Percentiles rank a stretch among this genome's conserved stretches.
Conservation (phyloP, 148 eudicot species). For the Chenopodium formosanum region DNA sequence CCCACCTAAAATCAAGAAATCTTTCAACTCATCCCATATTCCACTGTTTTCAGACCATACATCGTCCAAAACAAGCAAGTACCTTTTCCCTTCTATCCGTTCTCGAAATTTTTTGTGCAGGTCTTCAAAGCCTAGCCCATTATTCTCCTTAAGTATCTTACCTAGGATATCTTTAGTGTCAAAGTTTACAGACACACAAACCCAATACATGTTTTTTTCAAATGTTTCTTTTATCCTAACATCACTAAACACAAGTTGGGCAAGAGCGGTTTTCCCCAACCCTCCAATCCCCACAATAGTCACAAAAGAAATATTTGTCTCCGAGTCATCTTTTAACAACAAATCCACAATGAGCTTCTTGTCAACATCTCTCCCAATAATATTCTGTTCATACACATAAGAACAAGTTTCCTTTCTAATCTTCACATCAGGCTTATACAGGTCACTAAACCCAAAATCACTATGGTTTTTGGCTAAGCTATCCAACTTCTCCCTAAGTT, state of each 20-base stretch:
- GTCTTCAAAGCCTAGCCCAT: not conserved
- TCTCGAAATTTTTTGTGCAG: constrained; percentile 6
- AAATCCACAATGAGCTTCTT: not conserved
- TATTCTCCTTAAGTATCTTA: not conserved
- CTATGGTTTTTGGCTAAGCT: not conserved
- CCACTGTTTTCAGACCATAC: constrained; percentile 1
- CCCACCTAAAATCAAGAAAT: not conserved
- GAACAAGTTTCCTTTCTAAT: not conserved
- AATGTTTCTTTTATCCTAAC: not conserved
- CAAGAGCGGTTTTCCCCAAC: constrained; percentile 16
- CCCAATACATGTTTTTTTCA: not conserved
- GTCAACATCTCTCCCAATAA: constrained; percentile 1
- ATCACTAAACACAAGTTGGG: constrained; percentile 14
- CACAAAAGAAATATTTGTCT: not conserved
- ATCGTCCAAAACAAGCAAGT: constrained; percentile 21
- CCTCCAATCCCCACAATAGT: constrained; percentile 10
- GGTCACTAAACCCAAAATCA: not conserved
- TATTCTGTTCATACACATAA: not conserved
- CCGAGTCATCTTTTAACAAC: not conserved
- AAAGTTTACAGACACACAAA: constrained; percentile 16
- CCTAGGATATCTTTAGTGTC: not conserved
- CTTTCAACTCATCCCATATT: not conserved
- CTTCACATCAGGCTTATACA: not conserved
- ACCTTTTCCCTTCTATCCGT: not conserved
- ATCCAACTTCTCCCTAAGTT: not conserved